Evolutionary conservation across 768 basidiomycete species (phyloP).

Genomic region (Suillus bovinus): DNA sequence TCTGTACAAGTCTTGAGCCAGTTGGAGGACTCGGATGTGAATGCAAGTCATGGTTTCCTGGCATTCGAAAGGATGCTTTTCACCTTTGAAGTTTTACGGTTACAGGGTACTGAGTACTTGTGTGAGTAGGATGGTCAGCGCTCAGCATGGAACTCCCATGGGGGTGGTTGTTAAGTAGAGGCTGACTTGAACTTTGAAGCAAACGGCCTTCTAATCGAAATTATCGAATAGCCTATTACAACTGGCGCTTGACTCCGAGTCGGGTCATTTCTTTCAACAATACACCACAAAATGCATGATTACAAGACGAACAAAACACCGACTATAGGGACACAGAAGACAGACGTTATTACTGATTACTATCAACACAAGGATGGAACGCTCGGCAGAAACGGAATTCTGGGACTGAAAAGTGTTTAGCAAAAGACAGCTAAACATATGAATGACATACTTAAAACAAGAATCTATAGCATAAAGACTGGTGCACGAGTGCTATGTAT

Average conservation of each 20-base stretch:
- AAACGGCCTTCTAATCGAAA: not conserved
- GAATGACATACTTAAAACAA: slow-evolving; percentile 6
- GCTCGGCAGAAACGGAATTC: not conserved
- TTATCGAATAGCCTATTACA: too few species aligned
- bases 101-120: not conserved
- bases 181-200: not conserved
- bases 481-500: not conserved
- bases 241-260: too few species aligned
- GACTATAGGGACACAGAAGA: not conserved
- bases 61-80: not conserved
- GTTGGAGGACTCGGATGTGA: slow-evolving; percentile 1
- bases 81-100: not conserved
- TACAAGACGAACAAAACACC: slow-evolving; percentile 2
- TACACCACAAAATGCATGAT: not conserved
- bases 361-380: not conserved
- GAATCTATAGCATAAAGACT: slow-evolving; percentile 1
- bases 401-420: not conserved
- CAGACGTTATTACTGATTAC: not conserved
- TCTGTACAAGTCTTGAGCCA: slow-evolving; percentile 9
- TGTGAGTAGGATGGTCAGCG: not conserved
- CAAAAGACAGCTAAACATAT: not conserved
- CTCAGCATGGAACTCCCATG: not conserved
- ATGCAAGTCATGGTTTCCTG: not conserved
- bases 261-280: not conserved
- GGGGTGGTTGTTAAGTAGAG: not conserved